Percentiles rank a stretch among this genome's conserved stretches.
phyloP scores from a whole-genome alignment of 139 green algal genomes.

The Diplosphaera chodatii region DNA sequence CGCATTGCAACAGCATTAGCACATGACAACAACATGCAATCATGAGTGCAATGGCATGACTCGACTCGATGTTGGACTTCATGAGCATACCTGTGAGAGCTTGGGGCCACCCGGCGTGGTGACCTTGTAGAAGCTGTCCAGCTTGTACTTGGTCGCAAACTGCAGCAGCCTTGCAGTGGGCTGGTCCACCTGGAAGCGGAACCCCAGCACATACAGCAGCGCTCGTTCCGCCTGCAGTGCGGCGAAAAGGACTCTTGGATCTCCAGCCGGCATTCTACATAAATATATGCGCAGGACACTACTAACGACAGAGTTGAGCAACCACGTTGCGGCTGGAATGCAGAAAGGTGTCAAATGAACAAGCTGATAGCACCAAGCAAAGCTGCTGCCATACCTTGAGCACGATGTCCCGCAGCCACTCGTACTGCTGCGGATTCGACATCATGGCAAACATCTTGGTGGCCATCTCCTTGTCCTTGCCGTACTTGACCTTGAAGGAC shows the following conservation, averaged over 20 bases:
- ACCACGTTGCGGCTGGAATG: too few species aligned
- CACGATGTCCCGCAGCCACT: background rate
- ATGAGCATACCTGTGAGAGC: background rate
- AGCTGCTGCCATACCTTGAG: background rate
- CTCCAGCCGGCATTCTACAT: too few species aligned
- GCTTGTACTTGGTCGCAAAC: background rate
- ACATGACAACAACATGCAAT: too few species aligned
- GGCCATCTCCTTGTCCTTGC: background rate
- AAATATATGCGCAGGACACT: too few species aligned
- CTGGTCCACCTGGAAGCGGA: conserved; percentile 2
- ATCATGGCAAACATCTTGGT: background rate
- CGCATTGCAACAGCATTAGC: too few species aligned
- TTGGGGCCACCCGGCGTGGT: background rate
- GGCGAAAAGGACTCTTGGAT: too few species aligned
- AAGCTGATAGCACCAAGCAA: too few species aligned
- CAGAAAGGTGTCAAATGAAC: too few species aligned
- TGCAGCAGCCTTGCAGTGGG: background rate
- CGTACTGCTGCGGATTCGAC: background rate
- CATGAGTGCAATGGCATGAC: too few species aligned
- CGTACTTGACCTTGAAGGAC: too few species aligned
- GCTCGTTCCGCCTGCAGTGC: background rate
- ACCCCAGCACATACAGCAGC: background rate
- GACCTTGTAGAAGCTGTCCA: background rate
- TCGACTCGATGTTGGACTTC: too few species aligned
- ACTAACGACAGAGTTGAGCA: too few species aligned